Percentiles rank a stretch among this genome's conserved stretches.
phyloP scores from a whole-genome alignment of 768 basidiomycete genomes.

The Flagelloscypha sp. region DNA sequence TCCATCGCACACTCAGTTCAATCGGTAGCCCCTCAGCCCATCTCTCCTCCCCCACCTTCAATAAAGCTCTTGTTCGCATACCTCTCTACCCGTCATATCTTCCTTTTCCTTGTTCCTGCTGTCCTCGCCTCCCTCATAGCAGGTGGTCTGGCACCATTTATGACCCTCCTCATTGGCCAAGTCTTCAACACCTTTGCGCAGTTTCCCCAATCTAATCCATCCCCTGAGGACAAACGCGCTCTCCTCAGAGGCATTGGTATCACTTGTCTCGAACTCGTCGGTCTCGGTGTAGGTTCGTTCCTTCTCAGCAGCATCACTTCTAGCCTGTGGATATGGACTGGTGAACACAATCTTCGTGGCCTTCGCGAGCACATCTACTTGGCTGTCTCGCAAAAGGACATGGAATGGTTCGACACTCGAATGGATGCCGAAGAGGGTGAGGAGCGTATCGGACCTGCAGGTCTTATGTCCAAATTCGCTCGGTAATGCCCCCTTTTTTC shows the following conservation, averaged over 20 bases:
- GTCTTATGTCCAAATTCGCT: constrained; percentile 89
- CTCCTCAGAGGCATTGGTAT: constrained; percentile 52
- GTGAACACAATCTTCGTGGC: constrained; percentile 68
- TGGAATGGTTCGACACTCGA: constrained; percentile 88
- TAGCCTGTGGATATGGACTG: constrained; percentile 79
- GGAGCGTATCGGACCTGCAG: constrained; percentile 70
- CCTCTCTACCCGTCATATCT: constrained; percentile 46
- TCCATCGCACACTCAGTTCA: too few relatives aligned
- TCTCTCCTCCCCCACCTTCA: constrained; percentile 33
- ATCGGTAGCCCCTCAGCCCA: too few relatives aligned
- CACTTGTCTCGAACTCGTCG: constrained; percentile 59
- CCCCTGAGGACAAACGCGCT: constrained; percentile 33
- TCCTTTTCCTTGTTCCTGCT: constrained; percentile 58
- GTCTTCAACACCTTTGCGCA: constrained; percentile 66
- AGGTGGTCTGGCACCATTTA: constrained; percentile 74
- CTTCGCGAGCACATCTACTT: constrained; percentile 63
- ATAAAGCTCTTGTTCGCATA: constrained; percentile 62
- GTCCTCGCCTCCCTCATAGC: constrained; percentile 50
- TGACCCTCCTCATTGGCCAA: constrained; percentile 75
- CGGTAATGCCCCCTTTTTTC: constrained; percentile 36
- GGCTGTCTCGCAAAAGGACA: constrained; percentile 58
- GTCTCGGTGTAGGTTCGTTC: constrained; percentile 57
- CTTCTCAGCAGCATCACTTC: constrained; percentile 68
- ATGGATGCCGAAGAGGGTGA: constrained; percentile 50
- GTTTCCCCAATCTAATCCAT: constrained; percentile 37